phyloP scores from a whole-genome alignment of 1,284 basidiomycete species.

The Cutaneotrichosporon spelunceum region DNA sequence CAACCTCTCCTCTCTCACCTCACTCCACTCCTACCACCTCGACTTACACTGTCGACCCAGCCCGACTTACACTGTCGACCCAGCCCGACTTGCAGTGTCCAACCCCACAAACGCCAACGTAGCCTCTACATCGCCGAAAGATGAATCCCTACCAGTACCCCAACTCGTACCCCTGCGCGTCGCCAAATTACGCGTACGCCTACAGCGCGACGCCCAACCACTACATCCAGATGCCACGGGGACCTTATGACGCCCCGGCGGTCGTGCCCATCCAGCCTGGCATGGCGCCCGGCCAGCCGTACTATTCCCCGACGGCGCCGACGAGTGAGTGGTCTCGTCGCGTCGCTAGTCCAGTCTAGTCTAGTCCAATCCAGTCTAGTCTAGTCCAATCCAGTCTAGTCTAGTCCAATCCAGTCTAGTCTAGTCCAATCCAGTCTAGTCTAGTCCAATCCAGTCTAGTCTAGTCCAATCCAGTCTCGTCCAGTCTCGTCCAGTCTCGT shows the following conservation, averaged over 20 bases:
- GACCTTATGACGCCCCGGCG: background rate
- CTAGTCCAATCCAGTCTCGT: too few relatives aligned
- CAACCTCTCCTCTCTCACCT: background rate
- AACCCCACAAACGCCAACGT: too few relatives aligned
- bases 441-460: too few relatives aligned
- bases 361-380: too few relatives aligned
- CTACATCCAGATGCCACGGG: slow-evolving; percentile 1
- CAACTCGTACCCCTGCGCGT: background rate
- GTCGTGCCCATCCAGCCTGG: background rate
- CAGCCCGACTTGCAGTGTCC: background rate
- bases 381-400: too few relatives aligned
- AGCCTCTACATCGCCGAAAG: background rate
- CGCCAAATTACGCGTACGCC: background rate
- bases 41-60: background rate
- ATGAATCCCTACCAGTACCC: slow-evolving; percentile 4
- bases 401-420: too few relatives aligned
- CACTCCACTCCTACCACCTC: background rate
- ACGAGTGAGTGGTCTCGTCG: background rate
- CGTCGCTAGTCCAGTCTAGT: too few relatives aligned
- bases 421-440: too few relatives aligned
- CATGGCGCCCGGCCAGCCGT: background rate
- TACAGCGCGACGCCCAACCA: slow-evolving; percentile 2
- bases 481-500: too few relatives aligned
- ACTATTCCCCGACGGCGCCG: background rate
- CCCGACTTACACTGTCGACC: background rate